Percentiles rank a stretch among this genome's conserved stretches.
Conservation (phyloP, 352 stramenopile genomes). For the Pythium insidiosum region DNA sequence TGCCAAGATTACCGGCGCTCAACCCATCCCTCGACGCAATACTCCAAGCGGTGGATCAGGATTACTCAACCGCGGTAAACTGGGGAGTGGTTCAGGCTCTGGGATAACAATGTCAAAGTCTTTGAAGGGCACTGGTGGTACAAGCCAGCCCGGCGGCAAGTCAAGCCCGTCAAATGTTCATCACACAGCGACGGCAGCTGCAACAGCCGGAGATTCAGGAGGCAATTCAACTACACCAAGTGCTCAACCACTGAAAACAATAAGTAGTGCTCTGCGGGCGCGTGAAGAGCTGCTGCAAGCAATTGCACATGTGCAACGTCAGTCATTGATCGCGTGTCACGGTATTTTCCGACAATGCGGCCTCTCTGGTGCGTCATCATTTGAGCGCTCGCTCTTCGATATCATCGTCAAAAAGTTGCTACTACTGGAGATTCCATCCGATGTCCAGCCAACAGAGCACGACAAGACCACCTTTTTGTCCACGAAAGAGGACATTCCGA, state of each 20-base stretch:
- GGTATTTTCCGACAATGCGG: constrained; percentile 67
- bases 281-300: constrained; percentile 81
- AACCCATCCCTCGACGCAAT: constrained; percentile 43
- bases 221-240: no score
- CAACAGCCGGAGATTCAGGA: background rate
- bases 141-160: constrained; percentile 1
- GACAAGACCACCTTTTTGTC: constrained; percentile 80
- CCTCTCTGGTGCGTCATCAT: constrained; percentile 48
- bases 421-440: constrained; percentile 71
- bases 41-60: constrained; percentile 16
- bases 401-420: constrained; percentile 74
- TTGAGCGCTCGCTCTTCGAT: constrained; percentile 78
- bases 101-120: no score
- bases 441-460: constrained; percentile 81
- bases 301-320: constrained; percentile 62
- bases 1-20: constrained; percentile 24
- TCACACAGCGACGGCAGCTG: background rate
- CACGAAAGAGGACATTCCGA: constrained; percentile 74
- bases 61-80: background rate
- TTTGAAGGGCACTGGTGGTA: no score
- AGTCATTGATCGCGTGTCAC: constrained; percentile 60
- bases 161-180: background rate
- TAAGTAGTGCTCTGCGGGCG: constrained; percentile 61
- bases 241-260: constrained; percentile 41
- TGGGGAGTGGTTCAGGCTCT: no score